phyloP scores from a whole-genome alignment of 371 early-diverging fungal genomes.

The Rhizomucor miehei region DNA sequence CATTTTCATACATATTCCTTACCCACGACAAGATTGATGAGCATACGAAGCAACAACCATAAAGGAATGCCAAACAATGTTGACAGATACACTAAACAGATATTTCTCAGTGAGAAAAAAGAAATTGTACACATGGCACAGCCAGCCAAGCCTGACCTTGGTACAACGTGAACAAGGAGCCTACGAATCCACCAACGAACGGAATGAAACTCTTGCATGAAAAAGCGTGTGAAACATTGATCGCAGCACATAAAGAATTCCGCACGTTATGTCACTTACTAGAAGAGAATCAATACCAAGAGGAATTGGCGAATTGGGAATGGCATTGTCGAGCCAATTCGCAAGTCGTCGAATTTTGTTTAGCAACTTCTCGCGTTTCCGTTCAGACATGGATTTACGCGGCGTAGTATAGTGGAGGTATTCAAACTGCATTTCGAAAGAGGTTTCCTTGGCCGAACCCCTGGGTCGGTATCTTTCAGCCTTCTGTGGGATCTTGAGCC shows the following conservation, averaged over 20 bases:
- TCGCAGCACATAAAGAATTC: no score
- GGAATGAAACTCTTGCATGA: conserved; percentile 36
- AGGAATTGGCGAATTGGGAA: conserved; percentile 46
- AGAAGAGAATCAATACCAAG: conserved; percentile 40
- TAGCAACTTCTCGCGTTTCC: conserved; percentile 20
- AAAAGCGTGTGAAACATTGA: no score
- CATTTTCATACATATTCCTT: neutral
- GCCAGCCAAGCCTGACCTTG: conserved; percentile 24
- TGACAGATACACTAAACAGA: conserved; percentile 29
- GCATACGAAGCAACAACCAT: conserved; percentile 39
- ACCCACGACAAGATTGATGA: conserved; percentile 33
- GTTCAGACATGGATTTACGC: conserved; percentile 17
- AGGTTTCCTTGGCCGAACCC: conserved; percentile 14
- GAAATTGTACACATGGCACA: no score
- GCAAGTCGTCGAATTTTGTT: conserved; percentile 27
- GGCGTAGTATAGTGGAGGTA: conserved; percentile 31
- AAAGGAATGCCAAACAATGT: conserved; percentile 43
- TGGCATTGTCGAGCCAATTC: conserved; percentile 38
- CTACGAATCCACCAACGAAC: conserved; percentile 32
- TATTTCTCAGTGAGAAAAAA: neutral
- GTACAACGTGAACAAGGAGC: conserved; percentile 26
- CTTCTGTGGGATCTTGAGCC: conserved; percentile 21
- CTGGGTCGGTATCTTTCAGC: conserved; percentile 21
- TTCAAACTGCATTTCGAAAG: conserved; percentile 14
- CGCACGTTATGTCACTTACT: conserved; percentile 16